Percentiles rank a stretch among this genome's conserved stretches.
Conservation (phyloP, 805 yeast species). For the Komagataella mondaviorum region DNA sequence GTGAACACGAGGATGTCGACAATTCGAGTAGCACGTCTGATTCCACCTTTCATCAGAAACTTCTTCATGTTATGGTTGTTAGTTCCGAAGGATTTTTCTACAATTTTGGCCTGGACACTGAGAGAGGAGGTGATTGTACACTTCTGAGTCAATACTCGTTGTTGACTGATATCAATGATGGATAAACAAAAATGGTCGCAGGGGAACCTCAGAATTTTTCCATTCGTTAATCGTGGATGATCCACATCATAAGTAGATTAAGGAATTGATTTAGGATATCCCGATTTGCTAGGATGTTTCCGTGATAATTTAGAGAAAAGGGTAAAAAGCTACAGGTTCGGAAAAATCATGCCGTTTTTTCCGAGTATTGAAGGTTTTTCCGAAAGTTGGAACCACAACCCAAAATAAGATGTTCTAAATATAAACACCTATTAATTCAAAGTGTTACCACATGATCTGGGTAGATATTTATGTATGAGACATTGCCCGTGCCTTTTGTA, state of each 20-base stretch:
- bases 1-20: constrained; percentile 8
- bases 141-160: constrained; percentile 60
- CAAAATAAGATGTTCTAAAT: background rate
- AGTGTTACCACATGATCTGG: background rate
- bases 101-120: constrained; percentile 76
- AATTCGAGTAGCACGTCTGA: constrained; percentile 4
- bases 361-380: background rate
- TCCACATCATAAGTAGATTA: background rate
- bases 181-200: background rate
- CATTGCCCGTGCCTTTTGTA: background rate
- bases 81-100: constrained; percentile 81
- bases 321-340: background rate
- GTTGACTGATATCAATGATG: constrained; percentile 2
- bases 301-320: background rate
- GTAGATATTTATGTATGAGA: too few relatives aligned
- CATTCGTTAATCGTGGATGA: background rate
- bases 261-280: too few relatives aligned
- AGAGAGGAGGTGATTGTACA: constrained; percentile 89
- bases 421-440: background rate
- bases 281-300: background rate
- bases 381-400: background rate
- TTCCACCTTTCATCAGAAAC: constrained; percentile 7
- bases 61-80: constrained; percentile 57
- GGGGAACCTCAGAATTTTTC: background rate
- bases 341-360: background rate